These are phyloP conservation scores for Xylogone sp. DNA, from an alignment of 2,329 filamentous ascomycete genomes.

Conservation along the genomic window DNA sequence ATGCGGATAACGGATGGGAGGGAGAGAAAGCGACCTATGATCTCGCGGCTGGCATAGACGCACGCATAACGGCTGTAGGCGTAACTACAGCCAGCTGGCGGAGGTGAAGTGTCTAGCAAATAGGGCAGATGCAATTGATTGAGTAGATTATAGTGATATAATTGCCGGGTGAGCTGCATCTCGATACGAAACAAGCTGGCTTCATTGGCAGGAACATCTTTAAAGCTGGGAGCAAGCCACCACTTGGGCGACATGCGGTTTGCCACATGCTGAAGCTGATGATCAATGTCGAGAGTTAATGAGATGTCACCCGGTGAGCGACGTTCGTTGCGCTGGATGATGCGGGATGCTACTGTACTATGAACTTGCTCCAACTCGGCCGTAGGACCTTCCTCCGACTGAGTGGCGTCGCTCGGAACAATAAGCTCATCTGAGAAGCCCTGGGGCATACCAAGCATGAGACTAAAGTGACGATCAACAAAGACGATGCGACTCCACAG, in stretches of 20 bases:
- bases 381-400: constrained; percentile 30
- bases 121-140: constrained; percentile 38
- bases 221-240: constrained; percentile 30
- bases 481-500: constrained; percentile 44
- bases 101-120: constrained; percentile 22
- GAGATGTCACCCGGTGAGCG: constrained; percentile 18
- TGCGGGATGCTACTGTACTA: constrained; percentile 31
- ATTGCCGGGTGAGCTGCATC: constrained; percentile 29
- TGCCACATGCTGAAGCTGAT: constrained; percentile 28
- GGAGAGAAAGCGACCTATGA: constrained; percentile 32
- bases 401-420: constrained; percentile 22
- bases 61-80: constrained; percentile 33
- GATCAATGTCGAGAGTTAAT: constrained; percentile 29
- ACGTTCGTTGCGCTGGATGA: constrained; percentile 35
- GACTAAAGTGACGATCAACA: constrained; percentile 42
- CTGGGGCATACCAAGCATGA: constrained; percentile 43
- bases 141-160: constrained; percentile 35
- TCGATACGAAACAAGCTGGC: constrained; percentile 26
- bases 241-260: constrained; percentile 29
- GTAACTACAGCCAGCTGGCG: constrained; percentile 12
- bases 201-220: constrained; percentile 8
- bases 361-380: constrained; percentile 44
- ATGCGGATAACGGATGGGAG: constrained; percentile 28
- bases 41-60: constrained; percentile 35
- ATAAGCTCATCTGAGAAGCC: constrained; percentile 39